phyloP scores from a whole-genome alignment of 2,329 filamentous ascomycete genomes.

The Cladosporium phlei region DNA sequence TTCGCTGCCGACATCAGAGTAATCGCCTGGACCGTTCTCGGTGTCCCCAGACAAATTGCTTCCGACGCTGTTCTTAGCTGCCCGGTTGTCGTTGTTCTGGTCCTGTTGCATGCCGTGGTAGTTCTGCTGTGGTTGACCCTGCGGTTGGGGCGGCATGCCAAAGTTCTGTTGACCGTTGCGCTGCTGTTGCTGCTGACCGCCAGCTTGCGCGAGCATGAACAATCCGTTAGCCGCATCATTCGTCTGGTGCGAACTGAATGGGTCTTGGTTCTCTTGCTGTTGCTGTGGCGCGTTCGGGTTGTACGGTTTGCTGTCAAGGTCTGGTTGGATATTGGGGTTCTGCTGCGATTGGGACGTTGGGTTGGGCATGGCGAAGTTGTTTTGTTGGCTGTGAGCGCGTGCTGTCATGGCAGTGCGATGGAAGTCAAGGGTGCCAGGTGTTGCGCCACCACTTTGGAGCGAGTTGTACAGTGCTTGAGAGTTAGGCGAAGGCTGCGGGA shows the following conservation, averaged over 20 bases:
- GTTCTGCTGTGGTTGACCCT: conserved; percentile 41
- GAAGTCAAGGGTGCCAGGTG: conserved; percentile 87
- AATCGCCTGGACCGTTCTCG: conserved; percentile 53
- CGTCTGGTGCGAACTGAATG: conserved; percentile 80
- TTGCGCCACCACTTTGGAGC: conserved; percentile 74
- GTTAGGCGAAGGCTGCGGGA: conserved; percentile 84
- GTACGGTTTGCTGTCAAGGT: conserved; percentile 44
- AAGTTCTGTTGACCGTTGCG: conserved; percentile 49
- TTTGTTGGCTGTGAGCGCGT: conserved; percentile 51
- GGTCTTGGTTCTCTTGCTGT: conserved; percentile 47
- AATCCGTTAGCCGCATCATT: conserved; percentile 94
- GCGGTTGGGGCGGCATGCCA: conserved; percentile 34
- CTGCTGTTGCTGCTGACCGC: conserved; percentile 43
- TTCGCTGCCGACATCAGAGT: conserved; percentile 63
- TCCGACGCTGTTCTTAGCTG: conserved; percentile 47
- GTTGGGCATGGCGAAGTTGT: conserved; percentile 34
- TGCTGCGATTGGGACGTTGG: conserved; percentile 42
- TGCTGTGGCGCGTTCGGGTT: conserved; percentile 49
- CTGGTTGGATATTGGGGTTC: conserved; percentile 36
- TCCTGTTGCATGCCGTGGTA: conserved; percentile 28
- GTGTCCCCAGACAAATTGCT: conserved; percentile 56
- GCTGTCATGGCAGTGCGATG: conserved; percentile 86
- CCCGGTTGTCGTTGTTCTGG: conserved; percentile 28
- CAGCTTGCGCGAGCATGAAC: conserved; percentile 78
- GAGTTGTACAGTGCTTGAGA: conserved; percentile 77